Evolutionary conservation across 169 alveolate species (phyloP).

Genomic region (Plasmodium berghei): DNA sequence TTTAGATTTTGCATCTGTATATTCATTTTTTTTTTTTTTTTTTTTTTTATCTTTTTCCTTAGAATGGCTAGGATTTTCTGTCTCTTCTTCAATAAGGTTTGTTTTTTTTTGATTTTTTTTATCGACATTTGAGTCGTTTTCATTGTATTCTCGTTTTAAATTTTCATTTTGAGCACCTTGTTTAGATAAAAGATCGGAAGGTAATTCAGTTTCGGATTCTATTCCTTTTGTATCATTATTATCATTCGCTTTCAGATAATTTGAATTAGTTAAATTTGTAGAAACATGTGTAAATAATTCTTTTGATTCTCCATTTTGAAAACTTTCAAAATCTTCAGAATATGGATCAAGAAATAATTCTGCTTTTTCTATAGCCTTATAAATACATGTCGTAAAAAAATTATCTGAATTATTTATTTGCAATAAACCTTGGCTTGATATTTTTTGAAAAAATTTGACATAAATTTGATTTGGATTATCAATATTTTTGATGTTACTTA

Average conservation of each 20-base stretch:
- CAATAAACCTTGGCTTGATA: conserved; percentile 89
- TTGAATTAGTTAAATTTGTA: neutral
- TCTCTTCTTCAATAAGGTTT: neutral
- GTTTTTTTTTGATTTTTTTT: conserved; percentile 1
- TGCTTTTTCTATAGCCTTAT: conserved; percentile 82
- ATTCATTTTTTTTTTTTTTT: neutral
- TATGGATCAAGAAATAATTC: neutral
- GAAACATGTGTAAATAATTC: neutral
- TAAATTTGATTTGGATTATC: conserved; percentile 79
- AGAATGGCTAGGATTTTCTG: neutral
- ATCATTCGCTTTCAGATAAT: neutral
- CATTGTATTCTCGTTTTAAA: neutral
- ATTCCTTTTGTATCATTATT: neutral
- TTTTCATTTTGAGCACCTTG: neutral
- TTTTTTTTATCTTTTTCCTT: neutral
- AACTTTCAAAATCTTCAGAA: neutral
- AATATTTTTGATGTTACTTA: conserved; percentile 75
- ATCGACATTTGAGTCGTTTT: neutral
- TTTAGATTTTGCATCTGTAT: neutral
- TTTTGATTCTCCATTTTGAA: neutral
- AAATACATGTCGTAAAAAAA: conserved; percentile 89
- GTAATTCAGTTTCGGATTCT: neutral
- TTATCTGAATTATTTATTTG: conserved; percentile 90
- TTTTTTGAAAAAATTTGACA: conserved; percentile 88
- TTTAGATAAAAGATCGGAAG: neutral